phyloP scores from a whole-genome alignment of 768 basidiomycete genomes.

The Suillus cothurnatus region DNA sequence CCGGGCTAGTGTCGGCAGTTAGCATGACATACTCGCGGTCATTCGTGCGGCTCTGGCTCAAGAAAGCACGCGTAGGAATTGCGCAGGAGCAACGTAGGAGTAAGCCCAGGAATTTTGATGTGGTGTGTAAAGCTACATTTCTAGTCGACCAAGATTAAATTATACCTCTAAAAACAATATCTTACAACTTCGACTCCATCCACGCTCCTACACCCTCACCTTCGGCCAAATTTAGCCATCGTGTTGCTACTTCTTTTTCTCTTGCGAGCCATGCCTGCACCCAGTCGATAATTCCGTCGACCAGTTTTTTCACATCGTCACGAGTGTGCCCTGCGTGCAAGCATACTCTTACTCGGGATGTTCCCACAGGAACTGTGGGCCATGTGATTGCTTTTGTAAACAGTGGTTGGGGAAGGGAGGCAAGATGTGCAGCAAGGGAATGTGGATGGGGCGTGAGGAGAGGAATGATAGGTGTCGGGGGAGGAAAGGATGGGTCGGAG shows the following conservation, averaged over 20 bases:
- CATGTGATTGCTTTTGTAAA: conserved; percentile 79
- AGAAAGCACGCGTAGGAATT: not conserved
- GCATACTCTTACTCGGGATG: conserved; percentile 87
- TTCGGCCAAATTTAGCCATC: conserved; percentile 18
- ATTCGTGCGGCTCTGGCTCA: not conserved
- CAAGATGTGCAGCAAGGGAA: conserved; percentile 55
- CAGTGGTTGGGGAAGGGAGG: conserved; percentile 33
- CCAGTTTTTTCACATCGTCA: conserved; percentile 62
- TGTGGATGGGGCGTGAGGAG: conserved; percentile 78
- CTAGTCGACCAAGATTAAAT: not conserved
- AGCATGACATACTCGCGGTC: not conserved
- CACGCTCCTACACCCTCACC: conserved; percentile 22
- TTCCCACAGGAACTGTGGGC: conserved; percentile 89
- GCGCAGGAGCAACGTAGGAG: not conserved
- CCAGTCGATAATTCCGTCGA: conserved; percentile 52
- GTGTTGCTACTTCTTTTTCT: not conserved
- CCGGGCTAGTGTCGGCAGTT: not conserved
- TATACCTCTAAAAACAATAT: not conserved
- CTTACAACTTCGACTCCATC: conserved; percentile 34
- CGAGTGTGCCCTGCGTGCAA: conserved; percentile 75
- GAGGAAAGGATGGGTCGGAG: conserved; percentile 1
- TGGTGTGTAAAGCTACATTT: not conserved
- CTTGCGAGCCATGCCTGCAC: conserved; percentile 38
- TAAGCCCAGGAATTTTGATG: not conserved
- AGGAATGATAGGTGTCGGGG: conserved; percentile 80